A percentile compares a stretch with the other conserved stretches of the same genome.
phyloP scores from a whole-genome alignment of 768 basidiomycete genomes.

The Tubosaeta sp. region DNA sequence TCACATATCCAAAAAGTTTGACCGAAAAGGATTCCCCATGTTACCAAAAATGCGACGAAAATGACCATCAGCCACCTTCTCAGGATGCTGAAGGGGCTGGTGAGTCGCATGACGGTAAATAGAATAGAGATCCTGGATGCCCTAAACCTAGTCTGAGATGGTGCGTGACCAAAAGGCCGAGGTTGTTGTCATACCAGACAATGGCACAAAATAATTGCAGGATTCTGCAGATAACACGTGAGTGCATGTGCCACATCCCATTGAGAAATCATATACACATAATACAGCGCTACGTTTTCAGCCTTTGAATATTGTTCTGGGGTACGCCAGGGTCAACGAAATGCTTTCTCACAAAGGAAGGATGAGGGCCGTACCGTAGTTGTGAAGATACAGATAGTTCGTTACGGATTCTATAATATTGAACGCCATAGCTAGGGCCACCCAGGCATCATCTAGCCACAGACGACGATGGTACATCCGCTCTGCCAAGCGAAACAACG shows the following conservation, averaged over 20 bases:
- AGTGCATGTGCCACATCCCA: background rate
- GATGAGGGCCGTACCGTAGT: background rate
- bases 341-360: background rate
- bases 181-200: background rate
- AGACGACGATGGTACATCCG: background rate
- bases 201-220: conserved; percentile 3
- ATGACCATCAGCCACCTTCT: background rate
- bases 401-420: background rate
- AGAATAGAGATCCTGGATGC: background rate
- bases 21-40: conserved; percentile 3
- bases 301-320: background rate
- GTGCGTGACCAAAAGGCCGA: background rate
- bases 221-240: background rate
- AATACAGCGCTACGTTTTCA: background rate
- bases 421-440: background rate
- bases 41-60: background rate
- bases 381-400: conserved; percentile 1
- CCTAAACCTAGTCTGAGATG: background rate
- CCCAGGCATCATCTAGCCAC: conserved; percentile 4
- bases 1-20: conserved; percentile 6
- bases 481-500: conserved; percentile 1
- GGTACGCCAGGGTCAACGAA: background rate
- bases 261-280: background rate
- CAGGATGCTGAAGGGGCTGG: background rate
- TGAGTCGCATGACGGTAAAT: conserved; percentile 2